These are phyloP conservation scores for Drechslerella coelobrocha DNA, from an alignment of 2,329 filamentous ascomycete genomes.

Conservation along the genomic window DNA sequence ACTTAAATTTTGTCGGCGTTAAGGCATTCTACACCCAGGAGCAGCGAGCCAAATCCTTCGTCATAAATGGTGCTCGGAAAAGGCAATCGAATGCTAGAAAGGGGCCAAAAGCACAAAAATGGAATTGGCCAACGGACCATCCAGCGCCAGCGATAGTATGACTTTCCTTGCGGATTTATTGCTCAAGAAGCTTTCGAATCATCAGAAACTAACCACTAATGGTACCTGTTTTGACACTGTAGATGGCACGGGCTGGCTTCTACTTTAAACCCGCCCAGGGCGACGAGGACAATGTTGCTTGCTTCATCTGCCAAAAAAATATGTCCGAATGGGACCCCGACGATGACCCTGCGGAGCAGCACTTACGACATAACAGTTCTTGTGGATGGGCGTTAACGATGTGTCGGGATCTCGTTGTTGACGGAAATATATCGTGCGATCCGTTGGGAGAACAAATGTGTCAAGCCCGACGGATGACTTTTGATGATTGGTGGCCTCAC, in stretches of 20 bases:
- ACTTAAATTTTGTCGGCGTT: constrained; percentile 25
- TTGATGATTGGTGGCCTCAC: constrained; percentile 81
- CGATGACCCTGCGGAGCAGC: constrained; percentile 83
- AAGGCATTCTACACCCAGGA: constrained; percentile 42
- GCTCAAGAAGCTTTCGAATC: not conserved
- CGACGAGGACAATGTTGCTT: constrained; percentile 85
- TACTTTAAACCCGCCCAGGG: constrained; percentile 78
- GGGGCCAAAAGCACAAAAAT: constrained; percentile 34
- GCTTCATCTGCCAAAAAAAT: constrained; percentile 82
- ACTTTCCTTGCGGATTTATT: constrained; percentile 4
- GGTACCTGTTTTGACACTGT: constrained; percentile 9
- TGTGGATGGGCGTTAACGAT: constrained; percentile 86
- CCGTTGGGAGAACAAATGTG: constrained; percentile 75
- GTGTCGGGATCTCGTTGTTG: constrained; percentile 67
- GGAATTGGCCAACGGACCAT: constrained; percentile 30
- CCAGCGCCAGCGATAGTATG: constrained; percentile 41
- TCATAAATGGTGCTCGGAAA: constrained; percentile 19
- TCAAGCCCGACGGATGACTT: constrained; percentile 81
- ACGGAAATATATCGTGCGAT: constrained; percentile 69
- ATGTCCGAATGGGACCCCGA: constrained; percentile 91
- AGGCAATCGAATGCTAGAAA: constrained; percentile 35
- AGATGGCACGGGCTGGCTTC: constrained; percentile 92
- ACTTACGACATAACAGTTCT: constrained; percentile 78
- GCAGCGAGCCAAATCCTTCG: constrained; percentile 32
- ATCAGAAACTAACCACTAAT: not conserved